These are phyloP conservation scores for Hyphodiscus hymeniophilus DNA, from an alignment of 495 filamentous ascomycete genomes.

Conservation along the genomic window DNA sequence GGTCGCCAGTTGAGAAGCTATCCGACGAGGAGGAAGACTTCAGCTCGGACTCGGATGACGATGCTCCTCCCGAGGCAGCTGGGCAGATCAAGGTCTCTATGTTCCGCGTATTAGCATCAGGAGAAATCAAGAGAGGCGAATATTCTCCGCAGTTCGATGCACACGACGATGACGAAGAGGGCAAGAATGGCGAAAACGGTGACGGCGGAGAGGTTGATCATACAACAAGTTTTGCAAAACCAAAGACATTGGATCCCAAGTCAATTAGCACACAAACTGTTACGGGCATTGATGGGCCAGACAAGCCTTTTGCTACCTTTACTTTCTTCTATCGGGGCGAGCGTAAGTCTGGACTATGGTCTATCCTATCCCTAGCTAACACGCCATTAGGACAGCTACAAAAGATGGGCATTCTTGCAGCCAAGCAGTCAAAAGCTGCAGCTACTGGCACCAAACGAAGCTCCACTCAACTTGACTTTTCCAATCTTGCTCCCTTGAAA, in stretches of 20 bases:
- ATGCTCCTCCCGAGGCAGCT: slow-evolving; percentile 85
- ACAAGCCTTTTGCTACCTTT: slow-evolving; percentile 93
- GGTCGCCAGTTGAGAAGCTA: slow-evolving; percentile 63
- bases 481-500: slow-evolving; percentile 76
- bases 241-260: slow-evolving; percentile 93
- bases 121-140: slow-evolving; percentile 93
- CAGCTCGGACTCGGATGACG: slow-evolving; percentile 65
- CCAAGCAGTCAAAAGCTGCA: slow-evolving; percentile 49
- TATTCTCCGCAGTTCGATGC: slow-evolving; percentile 98
- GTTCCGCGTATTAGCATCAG: slow-evolving; percentile 90
- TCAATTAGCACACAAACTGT: slow-evolving; percentile 97
- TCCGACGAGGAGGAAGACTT: slow-evolving; percentile 58
- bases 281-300: slow-evolving; percentile 92
- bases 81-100: slow-evolving; percentile 98
- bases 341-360: slow-evolving; percentile 50
- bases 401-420: slow-evolving; percentile 81
- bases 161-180: slow-evolving; percentile 80
- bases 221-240: slow-evolving; percentile 97
- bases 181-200: slow-evolving; percentile 21
- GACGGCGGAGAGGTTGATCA: slow-evolving; percentile 75
- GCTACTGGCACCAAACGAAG: slow-evolving; percentile 55
- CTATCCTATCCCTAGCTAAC: slow-evolving; percentile 7
- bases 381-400: slow-evolving; percentile 64
- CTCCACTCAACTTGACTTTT: slow-evolving; percentile 72
- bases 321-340: slow-evolving; percentile 97